Percentiles rank a stretch among this genome's conserved stretches.
These are phyloP conservation scores for Bipolaris sorokiniana DNA, from an alignment of 2,329 filamentous ascomycete genomes.

Conservation along the genomic window DNA sequence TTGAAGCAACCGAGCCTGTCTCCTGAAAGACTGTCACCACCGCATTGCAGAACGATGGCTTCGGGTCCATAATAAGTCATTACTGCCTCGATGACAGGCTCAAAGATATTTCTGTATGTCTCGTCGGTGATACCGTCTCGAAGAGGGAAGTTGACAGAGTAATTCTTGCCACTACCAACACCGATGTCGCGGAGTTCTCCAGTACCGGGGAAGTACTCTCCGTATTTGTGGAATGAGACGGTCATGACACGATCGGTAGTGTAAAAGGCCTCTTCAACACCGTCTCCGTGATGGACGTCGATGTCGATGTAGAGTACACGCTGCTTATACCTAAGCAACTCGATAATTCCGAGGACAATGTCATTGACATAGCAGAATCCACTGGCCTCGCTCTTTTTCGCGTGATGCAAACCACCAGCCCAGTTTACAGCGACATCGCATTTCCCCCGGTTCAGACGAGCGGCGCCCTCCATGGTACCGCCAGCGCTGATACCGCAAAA, in stretches of 20 bases:
- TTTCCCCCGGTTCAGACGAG: slow-evolving; percentile 70
- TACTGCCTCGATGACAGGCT: slow-evolving; percentile 69
- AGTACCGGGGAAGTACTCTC: slow-evolving; percentile 74
- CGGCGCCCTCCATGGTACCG: slow-evolving; percentile 73
- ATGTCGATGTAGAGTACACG: slow-evolving; percentile 95
- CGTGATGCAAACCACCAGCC: slow-evolving; percentile 95
- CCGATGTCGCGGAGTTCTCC: slow-evolving; percentile 72
- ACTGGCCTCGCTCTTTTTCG: slow-evolving; percentile 90
- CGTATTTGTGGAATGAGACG: slow-evolving; percentile 74
- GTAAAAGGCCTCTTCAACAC: slow-evolving; percentile 75
- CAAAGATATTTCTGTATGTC: slow-evolving; percentile 72
- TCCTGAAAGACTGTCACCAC: slow-evolving; percentile 70
- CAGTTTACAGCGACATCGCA: slow-evolving; percentile 69
- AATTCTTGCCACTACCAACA: slow-evolving; percentile 70
- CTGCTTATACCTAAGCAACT: slow-evolving; percentile 80
- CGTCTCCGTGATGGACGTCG: slow-evolving; percentile 88
- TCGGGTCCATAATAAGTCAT: slow-evolving; percentile 73
- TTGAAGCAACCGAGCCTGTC: slow-evolving; percentile 74
- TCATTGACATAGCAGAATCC: slow-evolving; percentile 99
- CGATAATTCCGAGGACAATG: slow-evolving; percentile 90
- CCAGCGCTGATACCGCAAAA: slow-evolving; percentile 74
- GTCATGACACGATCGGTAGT: slow-evolving; percentile 76
- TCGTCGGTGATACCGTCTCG: slow-evolving; percentile 72
- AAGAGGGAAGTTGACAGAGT: slow-evolving; percentile 72
- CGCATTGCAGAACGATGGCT: slow-evolving; percentile 72